Evolutionary conservation across 441 rosid species (phyloP).

Genomic region (Bruguiera hainesii): DNA sequence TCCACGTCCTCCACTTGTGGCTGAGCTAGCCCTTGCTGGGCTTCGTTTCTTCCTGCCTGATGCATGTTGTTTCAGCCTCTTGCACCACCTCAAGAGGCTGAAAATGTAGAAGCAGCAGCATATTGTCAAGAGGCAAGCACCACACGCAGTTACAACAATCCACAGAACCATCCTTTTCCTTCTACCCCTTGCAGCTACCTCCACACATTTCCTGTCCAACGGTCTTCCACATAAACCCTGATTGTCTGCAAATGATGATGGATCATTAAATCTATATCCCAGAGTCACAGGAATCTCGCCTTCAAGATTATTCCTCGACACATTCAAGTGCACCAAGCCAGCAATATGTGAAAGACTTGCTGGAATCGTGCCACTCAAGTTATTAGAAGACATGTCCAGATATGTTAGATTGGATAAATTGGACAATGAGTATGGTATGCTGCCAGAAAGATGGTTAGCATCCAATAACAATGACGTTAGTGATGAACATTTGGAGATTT

Average conservation of each 20-base stretch:
- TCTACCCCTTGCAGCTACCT: conserved; percentile 35
- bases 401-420: conserved; percentile 48
- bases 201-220: conserved; percentile 44
- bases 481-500: conserved; percentile 47
- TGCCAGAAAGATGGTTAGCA: conserved; percentile 63
- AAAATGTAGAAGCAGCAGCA: conserved; percentile 85
- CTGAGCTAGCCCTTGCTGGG: conserved; percentile 82
- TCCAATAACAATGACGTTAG: conserved; percentile 52
- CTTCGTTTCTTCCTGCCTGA: conserved; percentile 86
- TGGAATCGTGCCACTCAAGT: conserved; percentile 78
- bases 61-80: conserved; percentile 60
- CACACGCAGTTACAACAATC: conserved; percentile 50
- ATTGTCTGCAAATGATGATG: conserved; percentile 61
- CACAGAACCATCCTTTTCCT: conserved; percentile 59
- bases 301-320: conserved; percentile 64
- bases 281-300: conserved; percentile 69
- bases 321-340: conserved; percentile 61
- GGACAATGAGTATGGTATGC: conserved; percentile 60
- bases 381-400: conserved; percentile 77
- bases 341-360: conserved; percentile 41
- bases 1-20: conserved; percentile 71
- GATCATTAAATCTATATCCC: conserved; percentile 58
- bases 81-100: conserved; percentile 85
- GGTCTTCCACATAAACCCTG: conserved; percentile 76
- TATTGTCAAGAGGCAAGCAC: conserved; percentile 58